A percentile compares a stretch with the other conserved stretches of the same genome.
These are phyloP conservation scores for Epichloe bromicola DNA, from an alignment of 2,329 filamentous ascomycete species.

Conservation along the genomic window DNA sequence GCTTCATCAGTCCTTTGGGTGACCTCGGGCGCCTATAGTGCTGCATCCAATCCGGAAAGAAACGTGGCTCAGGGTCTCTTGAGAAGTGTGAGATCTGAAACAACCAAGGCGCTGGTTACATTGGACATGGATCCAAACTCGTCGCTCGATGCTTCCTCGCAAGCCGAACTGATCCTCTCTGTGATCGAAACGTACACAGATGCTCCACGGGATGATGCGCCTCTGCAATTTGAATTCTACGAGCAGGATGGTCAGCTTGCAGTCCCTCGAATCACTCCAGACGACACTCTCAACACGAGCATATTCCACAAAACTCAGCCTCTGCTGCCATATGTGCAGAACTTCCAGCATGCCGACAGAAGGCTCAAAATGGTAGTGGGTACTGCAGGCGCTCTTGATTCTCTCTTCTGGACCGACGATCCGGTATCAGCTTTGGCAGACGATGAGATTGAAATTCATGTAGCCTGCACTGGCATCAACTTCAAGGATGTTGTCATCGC, in stretches of 20 bases:
- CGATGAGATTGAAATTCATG: slow-evolving; percentile 28
- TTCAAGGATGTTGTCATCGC: slow-evolving; percentile 19
- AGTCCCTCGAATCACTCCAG: slow-evolving; percentile 16
- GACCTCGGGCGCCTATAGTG: slow-evolving; percentile 24
- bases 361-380: slow-evolving; percentile 26
- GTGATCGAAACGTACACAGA: slow-evolving; percentile 10
- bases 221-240: slow-evolving; percentile 18
- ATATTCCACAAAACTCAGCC: slow-evolving; percentile 15
- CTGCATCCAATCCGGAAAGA: slow-evolving; percentile 22
- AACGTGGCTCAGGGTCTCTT: slow-evolving; percentile 34
- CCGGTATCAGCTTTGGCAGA: slow-evolving; percentile 15
- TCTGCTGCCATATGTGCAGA: slow-evolving; percentile 16
- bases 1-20: slow-evolving; percentile 28
- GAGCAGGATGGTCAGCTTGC: slow-evolving; percentile 16
- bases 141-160: slow-evolving; percentile 4
- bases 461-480: slow-evolving; percentile 31
- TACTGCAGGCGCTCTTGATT: slow-evolving; percentile 24
- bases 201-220: background rate
- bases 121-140: slow-evolving; percentile 29
- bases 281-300: slow-evolving; percentile 9
- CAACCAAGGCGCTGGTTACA: slow-evolving; percentile 29
- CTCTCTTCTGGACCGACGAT: slow-evolving; percentile 26
- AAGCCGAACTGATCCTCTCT: slow-evolving; percentile 19
- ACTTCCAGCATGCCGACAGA: slow-evolving; percentile 25
- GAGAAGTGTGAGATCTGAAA: slow-evolving; percentile 33